Base-by-base conservation (phyloP, 129 eudicot genomes). In the Rutidosis leptorrhynchoides region DNA sequence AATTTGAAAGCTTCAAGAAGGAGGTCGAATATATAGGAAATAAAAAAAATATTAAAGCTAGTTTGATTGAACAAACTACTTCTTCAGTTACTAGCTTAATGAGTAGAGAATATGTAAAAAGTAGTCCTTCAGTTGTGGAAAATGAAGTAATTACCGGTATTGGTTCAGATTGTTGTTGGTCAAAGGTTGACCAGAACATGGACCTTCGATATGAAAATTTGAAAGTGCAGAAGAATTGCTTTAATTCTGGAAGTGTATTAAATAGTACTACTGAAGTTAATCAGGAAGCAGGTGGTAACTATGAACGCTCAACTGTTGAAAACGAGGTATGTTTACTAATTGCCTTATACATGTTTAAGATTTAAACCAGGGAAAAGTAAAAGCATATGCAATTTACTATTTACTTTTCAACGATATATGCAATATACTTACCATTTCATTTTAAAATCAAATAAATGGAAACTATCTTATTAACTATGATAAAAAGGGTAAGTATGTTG, bases 1-100 rank as follows among this genome's bases (percentile, higher is more conserved):
- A 48, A 25, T 77, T 65, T 70, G 78, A 7, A 70, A 72, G 89
- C 62, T 77, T 83, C 58, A 75, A 77, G 30, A 49, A 80, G 30
- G 85, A 80, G 72, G 74, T 80, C 19, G 78, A 74, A 59, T 70
- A 52, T 40, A 62, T 83, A 51, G 65, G 85, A 49, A 63, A 22
- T 56, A 73, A 33, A 68, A 66, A 51, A 40, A 77, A 64, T 22
- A 19, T 14, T 57, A 67, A 48, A 32, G 62, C n/a, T 42, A 53
- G 62, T 65, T 77, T 76, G 46, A 35, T 46, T 51, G 56, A 48
- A 62, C 40, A 66, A 43, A 66, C n/a, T 64, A 30, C 75, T 27
- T 27, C 59, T 72, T 59, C 74, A 20, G 78, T 73, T 24, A 23
- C 32, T 40, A 58, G 53, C 51, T 33, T 74, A 33, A 7, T 51